Evolutionary conservation across 1,284 basidiomycete genomes (phyloP).

Genomic region (Microbotryum lychnidis-dioicae): DNA sequence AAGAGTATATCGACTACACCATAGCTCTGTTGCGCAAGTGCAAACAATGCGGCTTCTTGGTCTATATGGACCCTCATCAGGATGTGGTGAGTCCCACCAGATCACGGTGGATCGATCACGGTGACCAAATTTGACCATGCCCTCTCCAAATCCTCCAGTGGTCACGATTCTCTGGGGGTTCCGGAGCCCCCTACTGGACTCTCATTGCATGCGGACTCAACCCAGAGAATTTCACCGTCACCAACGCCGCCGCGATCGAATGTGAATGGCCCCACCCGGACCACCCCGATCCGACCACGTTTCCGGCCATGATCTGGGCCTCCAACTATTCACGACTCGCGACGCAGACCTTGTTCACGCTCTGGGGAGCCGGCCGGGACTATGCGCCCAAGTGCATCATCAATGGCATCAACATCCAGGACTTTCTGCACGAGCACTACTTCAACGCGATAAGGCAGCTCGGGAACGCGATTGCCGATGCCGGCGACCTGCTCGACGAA

Average conservation of each 20-base stretch:
- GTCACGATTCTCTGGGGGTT: conserved; percentile 94
- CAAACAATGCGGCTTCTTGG: conserved; percentile 83
- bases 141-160: conserved; percentile 52
- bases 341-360: conserved; percentile 80
- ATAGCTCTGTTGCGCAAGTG: conserved; percentile 78
- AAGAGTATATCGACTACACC: conserved; percentile 86
- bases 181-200: conserved; percentile 93
- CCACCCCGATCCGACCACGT: conserved; percentile 56
- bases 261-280: conserved; percentile 68
- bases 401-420: conserved; percentile 87
- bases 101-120: not conserved
- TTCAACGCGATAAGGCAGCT: conserved; percentile 67
- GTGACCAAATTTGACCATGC: not conserved
- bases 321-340: conserved; percentile 89
- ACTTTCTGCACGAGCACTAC: conserved; percentile 81
- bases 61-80: conserved; percentile 95
- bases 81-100: conserved; percentile 62
- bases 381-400: conserved; percentile 87
- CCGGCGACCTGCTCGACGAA: conserved; percentile 67
- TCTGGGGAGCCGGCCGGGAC: conserved; percentile 85
- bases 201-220: conserved; percentile 84
- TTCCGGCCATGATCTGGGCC: conserved; percentile 93
- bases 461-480: conserved; percentile 62
- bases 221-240: conserved; percentile 72
- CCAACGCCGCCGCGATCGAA: conserved; percentile 78